Evolutionary conservation across 768 basidiomycete genomes (phyloP).

Genomic region (Crassisporium funariophilum): DNA sequence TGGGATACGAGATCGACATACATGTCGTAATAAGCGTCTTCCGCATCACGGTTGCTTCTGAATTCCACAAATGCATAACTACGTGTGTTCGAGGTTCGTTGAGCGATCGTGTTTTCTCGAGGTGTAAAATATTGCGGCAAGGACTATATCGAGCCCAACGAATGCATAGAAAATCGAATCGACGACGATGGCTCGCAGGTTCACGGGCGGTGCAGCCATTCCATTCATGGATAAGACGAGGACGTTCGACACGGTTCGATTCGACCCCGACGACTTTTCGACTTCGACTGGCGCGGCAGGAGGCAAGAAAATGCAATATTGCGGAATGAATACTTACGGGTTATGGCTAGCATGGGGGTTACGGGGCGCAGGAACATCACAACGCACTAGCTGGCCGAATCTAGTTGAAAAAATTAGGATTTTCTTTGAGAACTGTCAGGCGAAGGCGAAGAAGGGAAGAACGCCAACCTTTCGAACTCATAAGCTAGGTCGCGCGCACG

Average conservation of each 20-base stretch:
- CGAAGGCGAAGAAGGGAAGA: background rate
- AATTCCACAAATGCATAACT: constrained; percentile 44
- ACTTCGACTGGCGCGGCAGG: constrained; percentile 24
- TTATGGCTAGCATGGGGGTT: constrained; percentile 74
- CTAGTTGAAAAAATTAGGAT: too few relatives aligned
- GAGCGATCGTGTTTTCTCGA: constrained; percentile 33
- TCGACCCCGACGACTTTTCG: constrained; percentile 14
- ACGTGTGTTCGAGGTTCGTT: constrained; percentile 32
- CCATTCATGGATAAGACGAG: constrained; percentile 9
- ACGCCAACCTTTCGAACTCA: constrained; percentile 80
- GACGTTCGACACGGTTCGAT: constrained; percentile 8
- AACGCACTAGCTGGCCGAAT: constrained; percentile 81
- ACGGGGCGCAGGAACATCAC: constrained; percentile 87
- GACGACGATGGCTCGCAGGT: constrained; percentile 12
- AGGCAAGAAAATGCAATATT: constrained; percentile 16
- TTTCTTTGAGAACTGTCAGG: too few relatives aligned
- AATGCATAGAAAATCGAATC: constrained; percentile 11
- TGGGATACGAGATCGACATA: constrained; percentile 17
- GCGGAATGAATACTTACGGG: constrained; percentile 66
- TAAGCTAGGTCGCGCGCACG: constrained; percentile 82
- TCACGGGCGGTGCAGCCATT: constrained; percentile 1
- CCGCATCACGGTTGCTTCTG: constrained; percentile 36
- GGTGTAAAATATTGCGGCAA: constrained; percentile 17
- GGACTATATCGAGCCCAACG: constrained; percentile 15
- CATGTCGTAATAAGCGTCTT: constrained; percentile 43